Percentiles rank a stretch among this genome's conserved stretches.
phyloP scores from a whole-genome alignment of 2,329 filamentous ascomycete genomes.

The Fusarium hainanense region DNA sequence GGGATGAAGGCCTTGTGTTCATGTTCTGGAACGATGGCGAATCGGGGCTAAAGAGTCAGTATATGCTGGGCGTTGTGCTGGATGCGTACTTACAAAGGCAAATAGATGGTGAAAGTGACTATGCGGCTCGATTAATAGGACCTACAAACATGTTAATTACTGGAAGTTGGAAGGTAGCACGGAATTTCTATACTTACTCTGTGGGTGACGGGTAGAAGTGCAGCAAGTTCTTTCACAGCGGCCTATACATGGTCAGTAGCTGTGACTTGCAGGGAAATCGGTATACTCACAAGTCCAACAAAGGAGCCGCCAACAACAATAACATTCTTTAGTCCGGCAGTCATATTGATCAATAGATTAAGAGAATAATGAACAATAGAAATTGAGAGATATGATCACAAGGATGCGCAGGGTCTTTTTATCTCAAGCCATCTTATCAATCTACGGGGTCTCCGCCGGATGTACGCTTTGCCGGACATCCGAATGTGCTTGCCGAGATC shows the following conservation, averaged over 20 bases:
- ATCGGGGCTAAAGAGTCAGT: slow-evolving; percentile 52
- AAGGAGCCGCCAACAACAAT: slow-evolving; percentile 45
- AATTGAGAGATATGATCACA: accelerated
- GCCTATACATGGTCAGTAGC: slow-evolving; percentile 20
- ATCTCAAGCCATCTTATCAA: slow-evolving; percentile 29
- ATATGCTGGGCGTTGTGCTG: accelerated
- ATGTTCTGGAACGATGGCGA: slow-evolving; percentile 55
- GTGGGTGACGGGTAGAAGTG: slow-evolving; percentile 37
- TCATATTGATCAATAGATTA: slow-evolving; percentile 17
- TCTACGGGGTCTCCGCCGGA: slow-evolving; percentile 10
- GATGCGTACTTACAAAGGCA: slow-evolving; percentile 48
- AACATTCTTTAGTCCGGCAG: slow-evolving; percentile 40
- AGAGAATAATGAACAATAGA: neutral
- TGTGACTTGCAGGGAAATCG: neutral
- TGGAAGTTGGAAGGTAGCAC: accelerated
- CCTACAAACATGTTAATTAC: slow-evolving; percentile 30
- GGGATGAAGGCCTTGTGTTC: slow-evolving; percentile 63
- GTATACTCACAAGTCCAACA: slow-evolving; percentile 39
- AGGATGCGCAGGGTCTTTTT: neutral
- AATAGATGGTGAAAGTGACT: slow-evolving; percentile 64
- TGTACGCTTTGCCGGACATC: slow-evolving; percentile 28
- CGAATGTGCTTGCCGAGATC: slow-evolving; percentile 23
- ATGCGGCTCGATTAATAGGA: slow-evolving; percentile 62
- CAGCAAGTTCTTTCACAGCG: slow-evolving; percentile 41
- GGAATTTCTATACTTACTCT: slow-evolving; percentile 7